These are phyloP conservation scores for Phylloporus arenicola DNA, from an alignment of 768 basidiomycete genomes.

Conservation along the genomic window DNA sequence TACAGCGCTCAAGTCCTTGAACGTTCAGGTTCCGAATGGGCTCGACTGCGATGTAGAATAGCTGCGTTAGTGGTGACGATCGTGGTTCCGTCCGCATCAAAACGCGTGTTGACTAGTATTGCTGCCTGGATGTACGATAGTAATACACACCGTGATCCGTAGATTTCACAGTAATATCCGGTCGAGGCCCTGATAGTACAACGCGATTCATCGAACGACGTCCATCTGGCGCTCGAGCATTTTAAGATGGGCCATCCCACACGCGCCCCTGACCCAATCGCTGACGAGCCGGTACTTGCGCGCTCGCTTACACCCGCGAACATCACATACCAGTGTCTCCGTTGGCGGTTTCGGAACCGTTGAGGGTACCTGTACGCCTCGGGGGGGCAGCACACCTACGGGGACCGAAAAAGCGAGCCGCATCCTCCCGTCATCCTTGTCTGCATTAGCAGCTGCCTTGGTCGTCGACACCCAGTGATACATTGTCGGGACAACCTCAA, in stretches of 20 bases:
- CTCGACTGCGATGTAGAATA: too few species aligned
- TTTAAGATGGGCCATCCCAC: slow-evolving; percentile 63
- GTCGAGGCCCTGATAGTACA: not conserved
- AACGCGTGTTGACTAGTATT: too few species aligned
- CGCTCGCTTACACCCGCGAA: slow-evolving; percentile 48
- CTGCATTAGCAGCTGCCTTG: slow-evolving; percentile 17
- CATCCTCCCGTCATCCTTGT: slow-evolving; percentile 29
- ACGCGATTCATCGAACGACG: not conserved
- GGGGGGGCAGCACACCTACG: slow-evolving; percentile 19
- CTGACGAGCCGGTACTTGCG: slow-evolving; percentile 64
- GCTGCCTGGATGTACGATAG: too few species aligned
- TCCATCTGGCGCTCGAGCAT: slow-evolving; percentile 37
- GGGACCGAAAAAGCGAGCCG: slow-evolving; percentile 54
- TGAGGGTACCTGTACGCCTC: slow-evolving; percentile 6
- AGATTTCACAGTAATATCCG: not conserved
- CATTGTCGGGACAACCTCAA: slow-evolving; percentile 46
- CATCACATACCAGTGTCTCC: slow-evolving; percentile 40
- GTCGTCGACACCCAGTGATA: slow-evolving; percentile 70
- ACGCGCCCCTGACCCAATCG: slow-evolving; percentile 55
- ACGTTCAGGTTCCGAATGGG: too few species aligned
- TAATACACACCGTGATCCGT: too few species aligned
- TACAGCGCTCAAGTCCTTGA: too few species aligned
- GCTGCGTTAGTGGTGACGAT: too few species aligned
- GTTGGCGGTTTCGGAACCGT: slow-evolving; percentile 4
- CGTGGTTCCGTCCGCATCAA: too few species aligned